These are phyloP conservation scores for Capronia coronata DNA, from an alignment of 2,329 filamentous ascomycete genomes.

Conservation along the genomic window DNA sequence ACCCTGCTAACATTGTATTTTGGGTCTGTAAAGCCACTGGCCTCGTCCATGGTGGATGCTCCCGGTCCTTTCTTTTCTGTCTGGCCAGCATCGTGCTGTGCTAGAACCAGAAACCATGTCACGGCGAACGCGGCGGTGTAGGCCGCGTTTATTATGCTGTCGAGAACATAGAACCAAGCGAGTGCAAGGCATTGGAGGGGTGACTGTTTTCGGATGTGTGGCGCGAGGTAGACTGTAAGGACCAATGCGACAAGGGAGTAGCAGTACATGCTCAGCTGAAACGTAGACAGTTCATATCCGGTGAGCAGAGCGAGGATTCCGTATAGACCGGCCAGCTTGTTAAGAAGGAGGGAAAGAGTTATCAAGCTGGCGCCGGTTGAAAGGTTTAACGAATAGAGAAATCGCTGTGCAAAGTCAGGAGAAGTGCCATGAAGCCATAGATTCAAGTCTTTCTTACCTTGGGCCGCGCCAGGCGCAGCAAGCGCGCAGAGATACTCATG, in stretches of 20 bases:
- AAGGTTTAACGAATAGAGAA: conserved; percentile 78
- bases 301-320: conserved; percentile 83
- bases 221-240: conserved; percentile 63
- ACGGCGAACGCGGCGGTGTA: conserved; percentile 79
- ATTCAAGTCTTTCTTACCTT: conserved; percentile 36
- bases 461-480: conserved; percentile 46
- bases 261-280: conserved; percentile 86
- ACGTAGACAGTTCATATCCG: conserved; percentile 71
- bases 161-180: conserved; percentile 77
- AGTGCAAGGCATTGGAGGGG: conserved; percentile 74
- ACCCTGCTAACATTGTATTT: conserved; percentile 56
- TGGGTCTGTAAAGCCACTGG: conserved; percentile 59
- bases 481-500: conserved; percentile 33
- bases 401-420: conserved; percentile 51
- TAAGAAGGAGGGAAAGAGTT: conserved; percentile 74
- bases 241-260: conserved; percentile 71
- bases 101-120: conserved; percentile 77
- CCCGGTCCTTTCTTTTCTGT: conserved; percentile 43
- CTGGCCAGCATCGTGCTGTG: conserved; percentile 47
- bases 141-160: conserved; percentile 71
- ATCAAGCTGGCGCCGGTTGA: conserved; percentile 82
- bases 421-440: conserved; percentile 1
- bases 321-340: conserved; percentile 87
- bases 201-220: conserved; percentile 70
- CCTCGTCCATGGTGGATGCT: conserved; percentile 53